A percentile compares a stretch with the other conserved stretches of the same genome.
Conservation (phyloP, 768 basidiomycete genomes). For the Pholiota molesta region DNA sequence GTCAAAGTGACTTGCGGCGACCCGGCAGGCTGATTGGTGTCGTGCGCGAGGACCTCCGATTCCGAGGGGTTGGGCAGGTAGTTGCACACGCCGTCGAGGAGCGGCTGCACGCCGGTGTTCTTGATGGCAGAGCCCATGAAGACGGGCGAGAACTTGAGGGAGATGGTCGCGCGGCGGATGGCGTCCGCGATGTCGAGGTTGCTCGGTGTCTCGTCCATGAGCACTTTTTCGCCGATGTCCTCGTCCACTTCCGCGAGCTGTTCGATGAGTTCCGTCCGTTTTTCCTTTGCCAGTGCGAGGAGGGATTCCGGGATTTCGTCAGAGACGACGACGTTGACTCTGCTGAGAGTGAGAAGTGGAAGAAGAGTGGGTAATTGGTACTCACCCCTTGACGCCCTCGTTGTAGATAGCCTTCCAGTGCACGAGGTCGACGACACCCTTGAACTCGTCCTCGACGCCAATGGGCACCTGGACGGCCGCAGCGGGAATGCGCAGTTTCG, state of each 20-base stretch:
- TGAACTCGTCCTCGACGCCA: constrained; percentile 84
- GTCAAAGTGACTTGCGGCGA: constrained; percentile 75
- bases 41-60: constrained; percentile 77
- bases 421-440: constrained; percentile 92
- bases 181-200: constrained; percentile 77
- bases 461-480: constrained; percentile 97
- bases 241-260: constrained; percentile 97
- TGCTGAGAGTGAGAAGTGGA: constrained; percentile 36
- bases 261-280: constrained; percentile 91
- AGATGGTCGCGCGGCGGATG: constrained; percentile 86
- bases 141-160: constrained; percentile 92
- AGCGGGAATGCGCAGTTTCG: constrained; percentile 89
- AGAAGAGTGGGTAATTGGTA: constrained; percentile 6
- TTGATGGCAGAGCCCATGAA: constrained; percentile 97
- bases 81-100: constrained; percentile 93
- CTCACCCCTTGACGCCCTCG: constrained; percentile 91
- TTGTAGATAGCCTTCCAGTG: constrained; percentile 95
- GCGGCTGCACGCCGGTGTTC: constrained; percentile 93
- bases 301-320: constrained; percentile 87
- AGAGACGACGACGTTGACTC: constrained; percentile 75
- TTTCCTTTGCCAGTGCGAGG: constrained; percentile 73
- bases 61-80: constrained; percentile 93
- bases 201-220: constrained; percentile 80
- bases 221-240: constrained; percentile 86
- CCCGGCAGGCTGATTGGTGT: constrained; percentile 65